Evolutionary conservation across 1,139 yeast species (phyloP).

Genomic region (Yamadazyma mexicana): DNA sequence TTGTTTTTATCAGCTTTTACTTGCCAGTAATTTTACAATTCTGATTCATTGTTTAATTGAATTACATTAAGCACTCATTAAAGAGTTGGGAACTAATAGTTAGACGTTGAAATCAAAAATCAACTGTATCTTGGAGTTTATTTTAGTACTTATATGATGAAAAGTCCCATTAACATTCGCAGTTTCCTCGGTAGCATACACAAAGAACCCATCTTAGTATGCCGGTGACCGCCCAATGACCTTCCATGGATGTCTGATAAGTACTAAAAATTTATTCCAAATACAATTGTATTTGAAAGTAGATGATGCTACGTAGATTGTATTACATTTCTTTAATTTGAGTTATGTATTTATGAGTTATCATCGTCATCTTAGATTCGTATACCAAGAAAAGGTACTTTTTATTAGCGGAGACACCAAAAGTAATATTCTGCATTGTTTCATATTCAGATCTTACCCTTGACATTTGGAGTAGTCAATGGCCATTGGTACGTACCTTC

Average conservation of each 20-base stretch:
- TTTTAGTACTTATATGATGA: constrained; percentile 59
- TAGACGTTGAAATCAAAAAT: background rate
- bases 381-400: background rate
- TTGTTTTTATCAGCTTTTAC: constrained; percentile 53
- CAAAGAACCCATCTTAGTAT: constrained; percentile 76
- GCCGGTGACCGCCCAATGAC: constrained; percentile 76
- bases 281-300: background rate
- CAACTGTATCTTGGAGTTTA: background rate
- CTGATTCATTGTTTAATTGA: constrained; percentile 49
- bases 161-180: constrained; percentile 79
- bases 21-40: constrained; percentile 78
- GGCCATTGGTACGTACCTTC: constrained; percentile 81
- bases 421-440: background rate
- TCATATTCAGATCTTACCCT: constrained; percentile 16
- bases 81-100: constrained; percentile 13
- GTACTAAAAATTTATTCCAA: constrained; percentile 4
- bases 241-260: constrained; percentile 73
- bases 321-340: no score
- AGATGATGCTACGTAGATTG: background rate
- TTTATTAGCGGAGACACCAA: no score
- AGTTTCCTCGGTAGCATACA: constrained; percentile 91
- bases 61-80: constrained; percentile 23
- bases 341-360: constrained; percentile 1
- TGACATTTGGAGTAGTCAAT: constrained; percentile 56
- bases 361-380: constrained; percentile 1